Base-by-base conservation (phyloP, 345 rosid species). In the Lepidium africanum region DNA sequence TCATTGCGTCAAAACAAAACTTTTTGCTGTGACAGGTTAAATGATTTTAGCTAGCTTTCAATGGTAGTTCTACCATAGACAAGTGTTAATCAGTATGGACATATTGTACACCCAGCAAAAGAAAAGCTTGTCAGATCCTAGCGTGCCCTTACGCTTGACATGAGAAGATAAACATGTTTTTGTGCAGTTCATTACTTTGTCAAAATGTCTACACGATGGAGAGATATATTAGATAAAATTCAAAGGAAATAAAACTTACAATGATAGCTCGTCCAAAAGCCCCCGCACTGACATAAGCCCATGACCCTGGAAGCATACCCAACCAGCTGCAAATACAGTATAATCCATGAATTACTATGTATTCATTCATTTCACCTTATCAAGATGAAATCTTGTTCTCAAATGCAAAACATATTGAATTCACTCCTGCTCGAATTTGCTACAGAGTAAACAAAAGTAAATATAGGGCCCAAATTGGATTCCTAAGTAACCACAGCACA, bases 271-370 rank as follows among this genome's bases (percentile, higher is more conserved):
- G 87, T 66, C 97, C 94, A 45, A 90, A 86, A 68, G 98, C 97
- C 63, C 97, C 96, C 23, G 96, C 97, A 52, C 97, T 93, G 68
- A 90, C 98, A 80, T 93, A 93, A 71, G 97, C 97, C 97, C 98
- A 93, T 11, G 97, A 83, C 51, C 98, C 98, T 23, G 98, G 97
- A 75, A 93, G 96, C 98, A 93, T 93, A 43, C 97, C 98, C 60
- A 93, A 68, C 98, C 98, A 93, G 76, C 98, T 93, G 86, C 82
- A 84, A 14, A 59, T 53, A 55, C 6, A 69, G 51, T 53, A 52
- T 17, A 10, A 68, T 38, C 52, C 56, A 33, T 39, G 5, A 52
- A 46, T 52, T 40, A 59, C 49, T 36, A 45, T 15, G 50, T 16
- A 10, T 25, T 37, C 59, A 15, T 10, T 62, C 2, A 71, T 10